phyloP scores from a whole-genome alignment of 768 basidiomycete species.

The Wakefieldia striispora region DNA sequence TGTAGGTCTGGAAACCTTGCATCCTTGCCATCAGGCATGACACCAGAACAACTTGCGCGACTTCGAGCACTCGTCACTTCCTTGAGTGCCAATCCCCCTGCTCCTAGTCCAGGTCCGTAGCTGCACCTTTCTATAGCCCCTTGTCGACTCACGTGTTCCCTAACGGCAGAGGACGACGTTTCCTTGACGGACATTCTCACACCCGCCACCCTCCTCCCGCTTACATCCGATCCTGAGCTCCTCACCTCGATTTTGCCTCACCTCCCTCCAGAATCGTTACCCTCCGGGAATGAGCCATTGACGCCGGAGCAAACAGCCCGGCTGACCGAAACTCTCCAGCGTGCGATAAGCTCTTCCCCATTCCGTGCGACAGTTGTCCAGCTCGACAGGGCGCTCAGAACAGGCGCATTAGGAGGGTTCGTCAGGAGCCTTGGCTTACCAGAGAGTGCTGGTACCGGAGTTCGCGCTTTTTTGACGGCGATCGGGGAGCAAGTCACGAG shows the following conservation, averaged over 20 bases:
- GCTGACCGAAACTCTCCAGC: conserved; percentile 56
- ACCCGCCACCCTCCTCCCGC: conserved; percentile 63
- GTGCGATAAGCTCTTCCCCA: conserved; percentile 78
- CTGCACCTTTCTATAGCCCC: background rate
- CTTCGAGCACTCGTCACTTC: conserved; percentile 53
- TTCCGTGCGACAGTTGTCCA: conserved; percentile 77
- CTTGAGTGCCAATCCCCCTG: conserved; percentile 36
- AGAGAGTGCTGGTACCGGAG: conserved; percentile 77
- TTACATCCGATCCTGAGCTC: conserved; percentile 66
- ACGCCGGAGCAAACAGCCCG: conserved; percentile 24
- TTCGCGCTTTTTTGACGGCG: conserved; percentile 77
- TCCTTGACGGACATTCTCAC: conserved; percentile 76
- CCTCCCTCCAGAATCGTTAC: conserved; percentile 69
- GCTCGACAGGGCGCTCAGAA: conserved; percentile 82
- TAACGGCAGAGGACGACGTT: conserved; percentile 42
- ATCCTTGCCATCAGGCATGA: conserved; percentile 24
- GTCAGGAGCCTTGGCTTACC: conserved; percentile 80
- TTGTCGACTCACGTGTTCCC: conserved; percentile 5
- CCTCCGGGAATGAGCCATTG: conserved; percentile 54
- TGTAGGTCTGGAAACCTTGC: conserved; percentile 12
- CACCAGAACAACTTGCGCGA: conserved; percentile 66
- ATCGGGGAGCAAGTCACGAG: conserved; percentile 71
- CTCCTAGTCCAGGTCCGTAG: conserved; percentile 15
- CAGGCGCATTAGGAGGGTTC: conserved; percentile 72
- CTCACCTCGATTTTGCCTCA: conserved; percentile 73